Evolutionary conservation across 257 asterid genomes (phyloP).

Genomic region (Fraxinus anomala): DNA sequence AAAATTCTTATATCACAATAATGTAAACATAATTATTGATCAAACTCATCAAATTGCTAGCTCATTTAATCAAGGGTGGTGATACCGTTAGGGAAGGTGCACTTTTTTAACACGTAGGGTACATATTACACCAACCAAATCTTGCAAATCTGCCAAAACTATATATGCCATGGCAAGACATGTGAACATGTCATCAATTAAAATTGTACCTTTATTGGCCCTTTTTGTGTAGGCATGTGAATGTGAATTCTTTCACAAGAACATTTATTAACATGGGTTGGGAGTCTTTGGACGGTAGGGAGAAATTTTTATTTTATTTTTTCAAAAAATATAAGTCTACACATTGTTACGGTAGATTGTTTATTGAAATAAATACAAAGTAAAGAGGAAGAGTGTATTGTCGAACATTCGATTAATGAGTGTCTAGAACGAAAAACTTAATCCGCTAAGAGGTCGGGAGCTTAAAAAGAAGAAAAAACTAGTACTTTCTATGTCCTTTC

Average conservation of each 20-base stretch:
- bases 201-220: not conserved
- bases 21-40: not conserved
- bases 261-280: not conserved
- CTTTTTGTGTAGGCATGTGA: not conserved
- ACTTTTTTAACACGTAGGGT: constrained; percentile 10
- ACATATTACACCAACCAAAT: not conserved
- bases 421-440: not conserved
- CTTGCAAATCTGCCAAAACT: constrained; percentile 9
- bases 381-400: no score
- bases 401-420: not conserved
- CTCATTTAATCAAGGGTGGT: not conserved
- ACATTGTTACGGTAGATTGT: not conserved
- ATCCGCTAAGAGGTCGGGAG: no score
- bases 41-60: not conserved
- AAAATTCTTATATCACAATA: not conserved
- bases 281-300: not conserved
- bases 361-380: no score
- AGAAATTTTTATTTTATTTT: not conserved
- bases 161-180: constrained; percentile 15
- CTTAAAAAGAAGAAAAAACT: no score
- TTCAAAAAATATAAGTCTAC: no score
- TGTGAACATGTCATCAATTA: constrained; percentile 34
- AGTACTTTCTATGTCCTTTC: not conserved
- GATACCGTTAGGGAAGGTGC: constrained; percentile 9
- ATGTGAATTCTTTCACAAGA: not conserved